These are phyloP conservation scores for Allantophomopsis lycopodina DNA, from an alignment of 2,329 filamentous ascomycete species.

Conservation along the genomic window DNA sequence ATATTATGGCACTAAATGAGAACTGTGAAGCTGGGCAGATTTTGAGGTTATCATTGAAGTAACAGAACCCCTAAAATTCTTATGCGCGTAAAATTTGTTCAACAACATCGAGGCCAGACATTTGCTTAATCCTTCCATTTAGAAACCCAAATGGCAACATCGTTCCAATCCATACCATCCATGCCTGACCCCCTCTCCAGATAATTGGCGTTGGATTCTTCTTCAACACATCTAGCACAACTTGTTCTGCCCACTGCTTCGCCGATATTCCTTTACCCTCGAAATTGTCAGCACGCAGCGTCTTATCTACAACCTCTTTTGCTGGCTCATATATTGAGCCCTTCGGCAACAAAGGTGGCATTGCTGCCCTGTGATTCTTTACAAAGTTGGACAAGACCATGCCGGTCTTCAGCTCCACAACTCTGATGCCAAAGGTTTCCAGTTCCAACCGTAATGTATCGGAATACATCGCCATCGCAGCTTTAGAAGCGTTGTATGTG, in stretches of 20 bases:
- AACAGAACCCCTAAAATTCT: too few relatives aligned
- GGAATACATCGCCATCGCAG: conserved; percentile 23
- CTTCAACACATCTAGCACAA: conserved; percentile 7
- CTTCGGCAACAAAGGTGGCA: background rate
- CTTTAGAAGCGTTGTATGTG: conserved; percentile 28
- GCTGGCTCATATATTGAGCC: conserved; percentile 3
- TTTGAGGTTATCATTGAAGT: too few relatives aligned
- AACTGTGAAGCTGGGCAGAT: too few relatives aligned
- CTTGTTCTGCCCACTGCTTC: conserved; percentile 8
- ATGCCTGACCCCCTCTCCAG: conserved; percentile 6
- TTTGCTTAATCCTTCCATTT: conserved; percentile 1
- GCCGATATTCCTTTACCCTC: conserved; percentile 3
- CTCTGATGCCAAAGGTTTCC: conserved; percentile 3
- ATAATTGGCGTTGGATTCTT: conserved; percentile 8
- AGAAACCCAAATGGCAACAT: background rate
- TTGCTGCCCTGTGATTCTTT: background rate
- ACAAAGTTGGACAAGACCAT: conserved; percentile 1
- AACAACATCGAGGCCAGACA: conserved; percentile 1
- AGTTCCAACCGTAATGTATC: conserved; percentile 26
- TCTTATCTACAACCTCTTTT: background rate
- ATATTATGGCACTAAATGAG: too few relatives aligned
- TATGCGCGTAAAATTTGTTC: background rate
- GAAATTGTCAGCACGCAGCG: background rate
- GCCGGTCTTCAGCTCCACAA: conserved; percentile 3
- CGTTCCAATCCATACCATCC: conserved; percentile 1